A percentile compares a stretch with the other conserved stretches of the same genome.
Evolutionary conservation across 2,329 filamentous ascomycete species (phyloP).

Genomic region (Calonectria ilicicola): DNA sequence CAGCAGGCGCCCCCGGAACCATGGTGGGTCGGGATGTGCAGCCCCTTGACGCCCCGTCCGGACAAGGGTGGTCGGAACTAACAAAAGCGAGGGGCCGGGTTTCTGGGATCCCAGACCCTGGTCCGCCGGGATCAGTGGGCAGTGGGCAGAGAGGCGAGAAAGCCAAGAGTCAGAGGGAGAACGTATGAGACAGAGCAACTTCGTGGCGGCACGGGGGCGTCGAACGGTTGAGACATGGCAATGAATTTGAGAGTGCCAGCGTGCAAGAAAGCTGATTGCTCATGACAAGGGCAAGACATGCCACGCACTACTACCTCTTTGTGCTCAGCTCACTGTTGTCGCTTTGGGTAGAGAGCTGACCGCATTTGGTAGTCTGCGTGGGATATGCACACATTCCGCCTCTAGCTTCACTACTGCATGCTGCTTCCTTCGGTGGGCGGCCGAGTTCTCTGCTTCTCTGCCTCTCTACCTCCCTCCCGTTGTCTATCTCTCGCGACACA

Average conservation of each 20-base stretch:
- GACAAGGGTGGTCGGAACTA: constrained; percentile 21
- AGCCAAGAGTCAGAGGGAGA: constrained; percentile 2
- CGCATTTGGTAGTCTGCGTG: constrained; percentile 15
- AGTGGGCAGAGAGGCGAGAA: not conserved
- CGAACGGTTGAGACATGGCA: constrained; percentile 30
- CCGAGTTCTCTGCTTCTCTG: not conserved
- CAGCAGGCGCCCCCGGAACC: constrained; percentile 33
- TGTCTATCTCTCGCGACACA: not conserved
- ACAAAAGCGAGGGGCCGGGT: constrained; percentile 27
- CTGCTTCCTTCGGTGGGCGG: not conserved
- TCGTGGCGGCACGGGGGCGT: constrained; percentile 18
- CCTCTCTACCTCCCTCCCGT: not conserved
- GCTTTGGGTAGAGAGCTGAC: constrained; percentile 8
- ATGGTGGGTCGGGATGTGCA: constrained; percentile 35
- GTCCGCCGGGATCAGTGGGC: constrained; percentile 1
- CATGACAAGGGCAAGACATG: constrained; percentile 9
- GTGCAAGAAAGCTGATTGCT: constrained; percentile 7
- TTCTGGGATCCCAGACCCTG: constrained; percentile 25
- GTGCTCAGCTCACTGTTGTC: not conserved
- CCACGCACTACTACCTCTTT: not conserved
- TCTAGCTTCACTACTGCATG: constrained; percentile 2
- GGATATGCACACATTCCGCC: constrained; percentile 8
- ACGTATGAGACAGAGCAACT: constrained; percentile 18
- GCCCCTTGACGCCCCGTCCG: constrained; percentile 34
- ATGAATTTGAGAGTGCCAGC: constrained; percentile 17